Evolutionary conservation across 768 basidiomycete species (phyloP), one percentile per base, ranked within the genome.

Genomic region (Boletellus sp.): DNA sequence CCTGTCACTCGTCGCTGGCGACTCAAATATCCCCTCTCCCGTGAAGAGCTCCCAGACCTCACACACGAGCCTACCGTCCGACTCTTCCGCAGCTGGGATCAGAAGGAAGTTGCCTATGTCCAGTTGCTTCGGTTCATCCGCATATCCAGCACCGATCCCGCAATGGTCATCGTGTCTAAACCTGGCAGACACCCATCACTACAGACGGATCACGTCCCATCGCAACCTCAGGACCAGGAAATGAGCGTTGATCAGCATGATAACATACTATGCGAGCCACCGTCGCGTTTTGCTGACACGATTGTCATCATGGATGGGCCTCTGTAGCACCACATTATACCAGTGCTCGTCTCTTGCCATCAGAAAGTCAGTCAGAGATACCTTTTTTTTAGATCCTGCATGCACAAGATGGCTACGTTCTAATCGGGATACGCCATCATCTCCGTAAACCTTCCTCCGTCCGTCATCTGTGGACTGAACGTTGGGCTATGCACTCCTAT

Each of bases 41-140:
- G 3, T 15, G 44, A 33, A 92, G 90, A 93, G 72, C 75, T 92
- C 31, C 78, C 82, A 7, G 90, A 93, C 67, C 74, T 93, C 23
- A 91, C 88, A 0, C 81, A 92, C 55, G 66, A 72, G n/a, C 65
- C 74, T 10, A 92, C 79, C 15, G 84, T 88, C 34, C 76, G 77
- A 24, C 71, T 91, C 4, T 89, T 90, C 64, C 78, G 86, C 35
- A 69, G 71, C 50, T 93, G 90, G 90, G 87, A 91, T 58, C 83
- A 87, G 56, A 81, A 78, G 51, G 87, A 90, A 57, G 69, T 80
- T 4, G 79, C 85, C 5, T 93, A 78, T 64, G 74, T 86, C 35
- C 77, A 86, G 45, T 74, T 83, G 15, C 73, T 93, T 45, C 84
- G 87, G 37, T 88, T 85, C 66, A 80, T 91, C 53, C 82, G 87